Evolutionary conservation across 495 filamentous ascomycete genomes (phyloP).

Genomic region (Penicillium egyptiacum): DNA sequence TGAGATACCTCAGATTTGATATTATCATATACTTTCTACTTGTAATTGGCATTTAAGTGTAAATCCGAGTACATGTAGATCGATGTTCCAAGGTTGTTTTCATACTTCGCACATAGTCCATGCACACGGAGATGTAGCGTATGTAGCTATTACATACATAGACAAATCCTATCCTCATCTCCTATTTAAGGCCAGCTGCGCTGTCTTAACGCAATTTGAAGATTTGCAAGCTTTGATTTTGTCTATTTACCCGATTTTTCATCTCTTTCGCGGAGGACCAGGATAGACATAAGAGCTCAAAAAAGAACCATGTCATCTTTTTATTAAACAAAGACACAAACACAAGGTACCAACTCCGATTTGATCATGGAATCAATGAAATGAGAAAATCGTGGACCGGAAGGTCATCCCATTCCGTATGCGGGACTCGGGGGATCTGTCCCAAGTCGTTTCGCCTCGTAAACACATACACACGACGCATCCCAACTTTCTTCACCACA

Average conservation of each 20-base stretch:
- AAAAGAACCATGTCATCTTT: slow-evolving; percentile 36
- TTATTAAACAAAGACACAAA: slow-evolving; percentile 45
- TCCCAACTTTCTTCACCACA: slow-evolving; percentile 21
- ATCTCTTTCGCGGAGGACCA: slow-evolving; percentile 18
- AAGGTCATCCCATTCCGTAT: slow-evolving; percentile 41
- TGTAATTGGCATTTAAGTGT: not conserved
- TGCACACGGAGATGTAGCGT: not conserved
- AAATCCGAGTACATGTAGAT: not conserved
- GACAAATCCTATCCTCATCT: not conserved
- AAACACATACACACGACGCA: slow-evolving; percentile 44
- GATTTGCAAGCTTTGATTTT: slow-evolving; percentile 31
- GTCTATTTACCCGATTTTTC: slow-evolving; percentile 34
- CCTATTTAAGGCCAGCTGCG: not conserved
- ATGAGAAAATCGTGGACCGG: slow-evolving; percentile 43
- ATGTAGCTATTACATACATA: not conserved
- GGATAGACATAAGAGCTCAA: slow-evolving; percentile 21
- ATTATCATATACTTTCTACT: not conserved
- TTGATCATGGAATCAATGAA: slow-evolving; percentile 50
- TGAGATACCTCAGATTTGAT: slow-evolving; percentile 26
- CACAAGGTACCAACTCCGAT: slow-evolving; percentile 48
- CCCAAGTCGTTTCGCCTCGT: slow-evolving; percentile 43
- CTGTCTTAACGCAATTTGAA: slow-evolving; percentile 3
- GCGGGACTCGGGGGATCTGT: slow-evolving; percentile 24
- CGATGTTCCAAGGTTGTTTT: not conserved
- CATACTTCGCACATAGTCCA: not conserved